phyloP scores from a whole-genome alignment of 1,284 basidiomycete genomes.

The Papiliotrema fonsecae region DNA sequence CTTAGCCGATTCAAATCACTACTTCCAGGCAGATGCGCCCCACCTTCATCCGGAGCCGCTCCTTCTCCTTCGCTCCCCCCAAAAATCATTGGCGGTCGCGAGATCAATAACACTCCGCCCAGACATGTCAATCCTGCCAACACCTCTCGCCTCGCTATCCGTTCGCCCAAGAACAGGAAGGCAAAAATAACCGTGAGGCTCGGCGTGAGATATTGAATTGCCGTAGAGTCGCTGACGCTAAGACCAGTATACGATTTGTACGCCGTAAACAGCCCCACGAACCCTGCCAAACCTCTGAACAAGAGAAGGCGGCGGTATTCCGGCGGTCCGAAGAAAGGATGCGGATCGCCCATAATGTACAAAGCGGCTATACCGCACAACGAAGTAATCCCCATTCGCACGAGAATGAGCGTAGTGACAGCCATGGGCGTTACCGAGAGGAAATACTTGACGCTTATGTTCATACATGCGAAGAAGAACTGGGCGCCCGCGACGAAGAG shows the following conservation, averaged over 20 bases:
- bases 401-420: conserved; percentile 34
- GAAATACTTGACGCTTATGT: conserved; percentile 50
- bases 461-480: conserved; percentile 59
- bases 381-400: conserved; percentile 50
- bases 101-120: conserved; percentile 61
- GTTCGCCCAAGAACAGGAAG: conserved; percentile 63
- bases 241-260: conserved; percentile 67
- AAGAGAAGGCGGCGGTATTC: conserved; percentile 59
- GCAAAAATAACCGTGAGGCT: conserved; percentile 65
- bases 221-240: conserved; percentile 68
- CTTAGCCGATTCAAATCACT: neutral
- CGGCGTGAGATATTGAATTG: conserved; percentile 70
- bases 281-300: conserved; percentile 60
- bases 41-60: conserved; percentile 8
- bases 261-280: conserved; percentile 39
- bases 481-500: conserved; percentile 59
- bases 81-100: conserved; percentile 58
- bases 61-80: conserved; percentile 27
- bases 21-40: conserved; percentile 2
- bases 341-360: conserved; percentile 53
- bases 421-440: conserved; percentile 34
- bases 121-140: conserved; percentile 62
- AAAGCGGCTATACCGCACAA: conserved; percentile 52
- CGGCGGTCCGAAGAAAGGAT: conserved; percentile 65
- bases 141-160: conserved; percentile 57